Percentiles rank a stretch among this genome's conserved stretches.
Conservation (phyloP, 495 filamentous ascomycete species). For the Podospora sp. region DNA sequence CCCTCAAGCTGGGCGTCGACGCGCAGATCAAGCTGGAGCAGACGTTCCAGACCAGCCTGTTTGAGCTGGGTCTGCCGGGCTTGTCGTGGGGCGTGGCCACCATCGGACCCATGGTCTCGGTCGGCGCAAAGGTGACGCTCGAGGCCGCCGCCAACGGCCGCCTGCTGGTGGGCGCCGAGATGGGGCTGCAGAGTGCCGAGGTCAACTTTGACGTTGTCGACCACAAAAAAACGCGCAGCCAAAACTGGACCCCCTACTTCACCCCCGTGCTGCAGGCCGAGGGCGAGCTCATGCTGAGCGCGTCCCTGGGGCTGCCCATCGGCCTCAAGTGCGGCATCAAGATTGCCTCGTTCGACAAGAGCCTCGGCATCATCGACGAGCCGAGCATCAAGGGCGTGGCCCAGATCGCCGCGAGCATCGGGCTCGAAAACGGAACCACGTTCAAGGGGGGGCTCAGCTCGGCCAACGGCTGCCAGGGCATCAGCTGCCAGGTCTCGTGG, state of each 20-base stretch:
- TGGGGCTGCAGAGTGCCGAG: slow-evolving; percentile 19
- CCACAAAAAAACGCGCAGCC: background rate
- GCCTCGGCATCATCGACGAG: slow-evolving; percentile 49
- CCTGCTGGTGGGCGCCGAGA: slow-evolving; percentile 21
- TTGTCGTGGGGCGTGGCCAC: slow-evolving; percentile 18
- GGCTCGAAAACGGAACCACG: background rate
- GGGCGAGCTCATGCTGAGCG: slow-evolving; percentile 23
- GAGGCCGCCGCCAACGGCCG: slow-evolving; percentile 17
- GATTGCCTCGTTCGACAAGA: slow-evolving; percentile 30
- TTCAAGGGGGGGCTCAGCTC: slow-evolving; percentile 7
- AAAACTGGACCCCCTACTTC: slow-evolving; percentile 21
- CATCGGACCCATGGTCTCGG: slow-evolving; percentile 19
- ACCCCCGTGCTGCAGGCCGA: slow-evolving; percentile 26
- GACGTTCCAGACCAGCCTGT: slow-evolving; percentile 12
- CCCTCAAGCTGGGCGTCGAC: slow-evolving; percentile 21
- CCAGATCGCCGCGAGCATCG: slow-evolving; percentile 13
- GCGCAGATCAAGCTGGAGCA: slow-evolving; percentile 18
- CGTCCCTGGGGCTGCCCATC: slow-evolving; percentile 23
- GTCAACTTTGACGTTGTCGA: slow-evolving; percentile 17
- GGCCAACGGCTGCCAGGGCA: slow-evolving; percentile 16
- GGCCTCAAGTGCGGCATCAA: slow-evolving; percentile 21
- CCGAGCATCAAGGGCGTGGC: slow-evolving; percentile 26
- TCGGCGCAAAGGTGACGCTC: slow-evolving; percentile 13
- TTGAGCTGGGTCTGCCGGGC: slow-evolving; percentile 16
- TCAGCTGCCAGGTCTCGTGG: slow-evolving; percentile 12